Percentiles rank a stretch among this genome's conserved stretches.
Evolutionary conservation across 2,329 filamentous ascomycete genomes (phyloP).

Genomic region (Nemania bipapillata): DNA sequence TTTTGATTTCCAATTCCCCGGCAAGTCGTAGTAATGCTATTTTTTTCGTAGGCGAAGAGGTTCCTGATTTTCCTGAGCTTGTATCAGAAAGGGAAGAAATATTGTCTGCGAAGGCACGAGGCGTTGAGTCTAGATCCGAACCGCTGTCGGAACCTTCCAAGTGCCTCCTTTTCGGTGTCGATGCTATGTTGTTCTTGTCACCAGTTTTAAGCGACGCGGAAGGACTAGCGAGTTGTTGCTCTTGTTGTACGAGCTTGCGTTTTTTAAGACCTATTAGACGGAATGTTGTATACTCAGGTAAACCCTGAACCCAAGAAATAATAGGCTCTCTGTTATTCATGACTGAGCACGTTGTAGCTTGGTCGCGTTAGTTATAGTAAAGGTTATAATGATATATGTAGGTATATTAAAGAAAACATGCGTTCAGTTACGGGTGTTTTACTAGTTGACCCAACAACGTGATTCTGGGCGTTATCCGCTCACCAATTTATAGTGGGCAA

Average conservation of each 20-base stretch:
- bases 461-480: background rate
- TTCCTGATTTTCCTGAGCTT: conserved; percentile 9
- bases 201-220: background rate
- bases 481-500: no score
- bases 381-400: background rate
- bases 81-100: conserved; percentile 6
- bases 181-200: conserved; percentile 2
- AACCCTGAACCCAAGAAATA: conserved; percentile 9
- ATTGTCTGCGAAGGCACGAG: conserved; percentile 4
- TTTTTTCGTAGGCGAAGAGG: conserved; percentile 8
- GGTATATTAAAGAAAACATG: background rate
- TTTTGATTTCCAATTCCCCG: conserved; percentile 7
- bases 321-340: conserved; percentile 14
- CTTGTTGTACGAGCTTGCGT: conserved; percentile 10
- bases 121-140: background rate
- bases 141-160: conserved; percentile 5
- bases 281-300: conserved; percentile 9
- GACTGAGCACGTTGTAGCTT: background rate
- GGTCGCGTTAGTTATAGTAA: background rate
- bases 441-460: conserved; percentile 6
- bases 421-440: background rate
- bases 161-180: conserved; percentile 8
- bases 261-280: conserved; percentile 1
- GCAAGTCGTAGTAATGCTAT: conserved; percentile 7
- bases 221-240: conserved; percentile 8